Evolutionary conservation across 768 basidiomycete species (phyloP).

Genomic region (Wakefieldia striispora): DNA sequence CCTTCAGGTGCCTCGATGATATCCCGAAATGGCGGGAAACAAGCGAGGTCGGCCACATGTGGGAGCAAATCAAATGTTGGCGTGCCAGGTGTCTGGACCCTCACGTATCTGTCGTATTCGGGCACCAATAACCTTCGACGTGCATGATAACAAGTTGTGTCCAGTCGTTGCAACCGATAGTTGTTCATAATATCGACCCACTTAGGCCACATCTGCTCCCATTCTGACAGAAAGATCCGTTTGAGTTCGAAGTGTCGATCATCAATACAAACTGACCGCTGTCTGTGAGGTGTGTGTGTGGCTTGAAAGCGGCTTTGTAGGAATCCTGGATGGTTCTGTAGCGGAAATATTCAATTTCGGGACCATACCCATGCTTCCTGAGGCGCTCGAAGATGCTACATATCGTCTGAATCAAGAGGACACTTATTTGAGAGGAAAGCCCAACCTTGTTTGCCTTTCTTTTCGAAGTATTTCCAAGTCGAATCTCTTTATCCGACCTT

Average conservation of each 20-base stretch:
- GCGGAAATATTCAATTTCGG: neutral
- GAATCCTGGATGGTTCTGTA: accelerated
- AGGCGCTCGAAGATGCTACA: conserved; percentile 14
- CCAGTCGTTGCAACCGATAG: neutral
- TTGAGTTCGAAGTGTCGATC: no score
- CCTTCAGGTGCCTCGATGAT: conserved; percentile 3
- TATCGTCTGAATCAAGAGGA: neutral
- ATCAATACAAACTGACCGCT: neutral
- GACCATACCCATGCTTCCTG: conserved; percentile 1
- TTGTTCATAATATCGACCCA: neutral
- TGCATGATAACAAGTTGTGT: neutral
- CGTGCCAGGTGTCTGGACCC: neutral
- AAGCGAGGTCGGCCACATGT: neutral
- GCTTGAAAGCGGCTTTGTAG: neutral
- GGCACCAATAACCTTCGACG: neutral
- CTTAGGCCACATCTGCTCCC: conserved; percentile 8
- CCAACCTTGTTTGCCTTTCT: neutral
- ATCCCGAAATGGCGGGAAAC: neutral
- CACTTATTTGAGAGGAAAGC: neutral
- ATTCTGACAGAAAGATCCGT: conserved; percentile 2
- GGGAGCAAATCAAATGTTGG: neutral
- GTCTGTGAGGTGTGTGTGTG: conserved; percentile 3
- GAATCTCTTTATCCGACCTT: neutral
- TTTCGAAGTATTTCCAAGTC: neutral
- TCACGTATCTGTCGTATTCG: conserved; percentile 1